Base-by-base conservation (phyloP, 345 rosid genomes). In the Microcos paniculata region DNA sequence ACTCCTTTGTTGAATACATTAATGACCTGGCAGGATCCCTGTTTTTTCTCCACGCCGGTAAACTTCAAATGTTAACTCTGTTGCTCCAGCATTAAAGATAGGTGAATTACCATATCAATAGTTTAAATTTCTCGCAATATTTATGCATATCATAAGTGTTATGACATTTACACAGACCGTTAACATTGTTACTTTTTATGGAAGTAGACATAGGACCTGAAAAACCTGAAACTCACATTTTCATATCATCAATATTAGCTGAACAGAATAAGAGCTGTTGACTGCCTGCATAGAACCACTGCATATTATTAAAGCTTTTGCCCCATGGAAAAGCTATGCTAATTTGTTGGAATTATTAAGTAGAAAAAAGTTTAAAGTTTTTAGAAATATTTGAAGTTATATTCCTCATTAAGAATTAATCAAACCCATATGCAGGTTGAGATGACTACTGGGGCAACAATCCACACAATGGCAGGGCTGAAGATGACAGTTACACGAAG, bases 401-500 rank as follows among this genome's bases (percentile, higher is more conserved):
- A 30, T 69, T 28, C 26, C 23, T 10, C 28, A 28, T 18, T 28
- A 48, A 48, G 11, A 9, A 48, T 48, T 15, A 30, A 69, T 69
- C 10, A 69, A 69, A 69, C 49, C 42, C 16, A 19, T 28, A 28
- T 82, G 80, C 88, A 94, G 97, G 97, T 94, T 66, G 79, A 82
- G 74, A 91, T 92, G 97, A 94, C 95, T 10, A 94, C 97, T 28
- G 97, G 98, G 79, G 98, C 98, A 72, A 92, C 98, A 30, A 94
- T 92, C 83, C 98, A 94, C 87, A 94, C 97, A 3, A 91, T 96
- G 0, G 83, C 88, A 82, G 98, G 98, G 67, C 75, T 92, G 82
- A 88, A 80, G 49, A 78, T 94, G 94, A 88, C 89, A 0, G 90
- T 91, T 24, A 88, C 92, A 12, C 77, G 66, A 77, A 87, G 98